These are phyloP conservation scores for Mortierella sp. DNA, from an alignment of 371 early-diverging fungal species.

Conservation along the genomic window DNA sequence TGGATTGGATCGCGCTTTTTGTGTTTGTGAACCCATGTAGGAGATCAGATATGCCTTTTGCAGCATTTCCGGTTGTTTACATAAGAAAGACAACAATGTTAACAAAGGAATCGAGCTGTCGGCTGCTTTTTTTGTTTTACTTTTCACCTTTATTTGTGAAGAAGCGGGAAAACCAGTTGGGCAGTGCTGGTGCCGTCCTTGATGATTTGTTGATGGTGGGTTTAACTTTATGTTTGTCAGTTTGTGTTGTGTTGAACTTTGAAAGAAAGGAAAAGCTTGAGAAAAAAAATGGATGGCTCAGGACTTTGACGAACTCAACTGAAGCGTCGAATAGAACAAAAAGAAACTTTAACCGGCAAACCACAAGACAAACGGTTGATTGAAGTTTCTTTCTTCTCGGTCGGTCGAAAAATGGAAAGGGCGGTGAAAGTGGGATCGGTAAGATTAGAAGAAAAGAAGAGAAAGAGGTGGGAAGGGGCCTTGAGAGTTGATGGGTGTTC, in stretches of 20 bases:
- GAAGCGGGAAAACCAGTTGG: constrained; percentile 11
- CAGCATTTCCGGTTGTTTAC: not conserved
- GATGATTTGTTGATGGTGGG: not conserved
- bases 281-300: not conserved
- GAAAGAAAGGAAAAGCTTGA: not conserved
- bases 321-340: not conserved
- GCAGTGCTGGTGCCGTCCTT: not conserved
- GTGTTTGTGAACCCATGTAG: not conserved
- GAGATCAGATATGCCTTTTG: not conserved
- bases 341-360: not conserved
- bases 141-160: not conserved
- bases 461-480: not conserved
- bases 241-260: not conserved
- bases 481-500: too few relatives aligned
- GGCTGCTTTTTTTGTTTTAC: not conserved
- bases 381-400: not conserved
- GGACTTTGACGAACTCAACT: not conserved
- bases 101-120: not conserved
- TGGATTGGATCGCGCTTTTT: too few relatives aligned
- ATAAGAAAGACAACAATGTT: not conserved
- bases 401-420: not conserved
- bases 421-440: not conserved
- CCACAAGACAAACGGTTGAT: not conserved
- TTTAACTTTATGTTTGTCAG: not conserved
- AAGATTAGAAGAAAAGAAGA: not conserved